These are phyloP conservation scores for Rhizopogon salebrosus DNA, from an alignment of 768 basidiomycete genomes.

Conservation along the genomic window DNA sequence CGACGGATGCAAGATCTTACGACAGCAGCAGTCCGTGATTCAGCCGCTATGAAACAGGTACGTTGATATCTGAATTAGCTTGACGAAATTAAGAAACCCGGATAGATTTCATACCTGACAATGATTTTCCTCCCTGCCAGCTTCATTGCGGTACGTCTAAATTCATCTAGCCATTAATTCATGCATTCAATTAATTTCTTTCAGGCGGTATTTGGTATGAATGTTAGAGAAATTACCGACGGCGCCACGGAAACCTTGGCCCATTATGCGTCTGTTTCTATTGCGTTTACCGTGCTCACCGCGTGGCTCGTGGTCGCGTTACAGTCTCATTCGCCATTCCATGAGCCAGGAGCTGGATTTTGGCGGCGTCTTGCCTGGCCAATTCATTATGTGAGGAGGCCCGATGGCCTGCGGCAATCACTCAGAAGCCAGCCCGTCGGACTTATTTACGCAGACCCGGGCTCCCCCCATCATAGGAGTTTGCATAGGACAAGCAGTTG, in stretches of 20 bases:
- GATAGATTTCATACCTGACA: conserved; percentile 47
- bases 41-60: conserved; percentile 18
- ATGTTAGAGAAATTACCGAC: conserved; percentile 16
- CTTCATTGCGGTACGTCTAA: conserved; percentile 28
- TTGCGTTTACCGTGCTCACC: conserved; percentile 41
- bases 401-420: background rate
- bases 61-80: background rate
- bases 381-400: conserved; percentile 8
- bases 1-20: conserved; percentile 2
- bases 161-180: background rate
- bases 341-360: conserved; percentile 2
- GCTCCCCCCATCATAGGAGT: background rate
- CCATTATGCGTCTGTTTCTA: conserved; percentile 33
- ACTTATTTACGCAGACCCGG: background rate
- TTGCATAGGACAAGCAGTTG: background rate
- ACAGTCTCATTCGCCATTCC: conserved; percentile 26
- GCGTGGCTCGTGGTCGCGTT: conserved; percentile 51
- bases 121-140: conserved; percentile 54
- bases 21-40: conserved; percentile 8
- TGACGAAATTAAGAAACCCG: background rate
- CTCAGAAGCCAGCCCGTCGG: background rate
- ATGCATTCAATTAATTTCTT: background rate
- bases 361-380: conserved; percentile 19
- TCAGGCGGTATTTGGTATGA: conserved; percentile 11
- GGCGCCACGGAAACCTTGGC: conserved; percentile 22